Evolutionary conservation across 2,329 filamentous ascomycete species (phyloP).

Genomic region (Penicillium sp.): DNA sequence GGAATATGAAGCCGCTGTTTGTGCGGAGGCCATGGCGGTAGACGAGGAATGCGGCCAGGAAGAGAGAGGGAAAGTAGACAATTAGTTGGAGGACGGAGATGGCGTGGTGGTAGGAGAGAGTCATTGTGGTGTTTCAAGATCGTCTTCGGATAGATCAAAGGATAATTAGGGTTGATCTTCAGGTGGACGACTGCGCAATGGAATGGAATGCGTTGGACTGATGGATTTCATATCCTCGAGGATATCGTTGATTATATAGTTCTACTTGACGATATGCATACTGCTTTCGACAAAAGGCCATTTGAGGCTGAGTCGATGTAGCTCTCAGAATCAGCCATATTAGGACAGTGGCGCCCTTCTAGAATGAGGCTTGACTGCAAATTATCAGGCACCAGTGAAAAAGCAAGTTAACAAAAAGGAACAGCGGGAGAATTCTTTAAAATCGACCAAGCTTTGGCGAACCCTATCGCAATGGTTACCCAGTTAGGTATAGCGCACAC

Average conservation of each 20-base stretch:
- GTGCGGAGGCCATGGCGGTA: conserved; percentile 40
- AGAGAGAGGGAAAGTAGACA: conserved; percentile 36
- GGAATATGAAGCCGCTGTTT: conserved; percentile 54
- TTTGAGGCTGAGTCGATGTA: conserved; percentile 3
- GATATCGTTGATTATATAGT: neutral
- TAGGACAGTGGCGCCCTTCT: neutral
- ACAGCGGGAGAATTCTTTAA: neutral
- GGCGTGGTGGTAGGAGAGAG: conserved; percentile 33
- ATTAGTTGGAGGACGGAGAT: conserved; percentile 35
- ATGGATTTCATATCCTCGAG: neutral
- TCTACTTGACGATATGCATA: neutral
- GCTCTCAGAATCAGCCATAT: neutral
- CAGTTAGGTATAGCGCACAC: neutral
- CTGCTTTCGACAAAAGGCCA: neutral
- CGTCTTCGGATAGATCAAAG: neutral
- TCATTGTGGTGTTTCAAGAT: conserved; percentile 8
- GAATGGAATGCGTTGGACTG: neutral
- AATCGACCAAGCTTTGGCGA: neutral
- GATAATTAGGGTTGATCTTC: neutral
- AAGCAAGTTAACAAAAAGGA: neutral
- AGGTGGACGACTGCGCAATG: neutral
- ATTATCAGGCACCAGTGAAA: neutral
- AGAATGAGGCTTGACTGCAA: neutral
- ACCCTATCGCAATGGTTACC: conserved; percentile 2
- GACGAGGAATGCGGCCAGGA: conserved; percentile 31